Conservation (phyloP, 495 filamentous ascomycete species). For the Pyronema omphalodes region DNA sequence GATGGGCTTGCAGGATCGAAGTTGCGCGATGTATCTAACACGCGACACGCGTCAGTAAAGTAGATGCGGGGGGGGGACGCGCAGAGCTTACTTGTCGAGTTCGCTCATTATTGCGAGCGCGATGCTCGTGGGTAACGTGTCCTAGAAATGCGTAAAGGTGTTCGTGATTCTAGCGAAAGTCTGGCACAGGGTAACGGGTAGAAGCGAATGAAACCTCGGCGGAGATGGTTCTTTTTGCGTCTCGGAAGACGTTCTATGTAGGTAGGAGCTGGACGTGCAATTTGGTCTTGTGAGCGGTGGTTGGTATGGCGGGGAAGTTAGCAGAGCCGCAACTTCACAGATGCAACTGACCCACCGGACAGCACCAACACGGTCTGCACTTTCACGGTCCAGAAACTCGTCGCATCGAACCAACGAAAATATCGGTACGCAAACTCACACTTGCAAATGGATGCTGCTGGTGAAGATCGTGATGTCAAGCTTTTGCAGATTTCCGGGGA, state of each 20-base stretch:
- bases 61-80: neutral
- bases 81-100: conserved; percentile 47
- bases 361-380: no score
- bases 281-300: neutral
- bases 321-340: neutral
- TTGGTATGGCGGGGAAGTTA: neutral
- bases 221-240: neutral
- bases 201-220: no score
- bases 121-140: neutral
- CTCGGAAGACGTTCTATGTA: neutral
- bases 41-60: conserved; percentile 1
- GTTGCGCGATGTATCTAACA: conserved; percentile 69
- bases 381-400: no score
- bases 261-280: neutral
- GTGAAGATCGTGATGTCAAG: conserved; percentile 47
- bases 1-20: conserved; percentile 89
- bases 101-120: conserved; percentile 46
- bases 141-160: no score
- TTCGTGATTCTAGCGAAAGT: no score
- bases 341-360: no score
- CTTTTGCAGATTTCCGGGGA: conserved; percentile 53
- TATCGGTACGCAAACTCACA: neutral
- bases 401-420: no score
- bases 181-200: no score
- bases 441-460: neutral